Conservation (phyloP, 2,329 filamentous ascomycete genomes). For the Capronia epimyces region DNA sequence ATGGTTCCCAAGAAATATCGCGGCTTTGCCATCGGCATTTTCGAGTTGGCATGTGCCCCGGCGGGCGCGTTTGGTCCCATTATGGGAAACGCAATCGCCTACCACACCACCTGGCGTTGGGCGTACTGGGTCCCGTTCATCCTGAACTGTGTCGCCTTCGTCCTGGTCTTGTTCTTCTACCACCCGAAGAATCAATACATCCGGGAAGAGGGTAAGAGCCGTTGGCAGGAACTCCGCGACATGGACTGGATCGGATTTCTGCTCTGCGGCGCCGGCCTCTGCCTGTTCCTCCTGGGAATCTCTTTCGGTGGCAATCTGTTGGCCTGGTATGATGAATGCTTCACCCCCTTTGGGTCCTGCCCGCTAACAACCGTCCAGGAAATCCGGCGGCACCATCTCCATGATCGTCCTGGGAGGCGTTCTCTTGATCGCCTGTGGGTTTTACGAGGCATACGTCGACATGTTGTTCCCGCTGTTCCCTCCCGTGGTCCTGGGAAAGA, state of each 20-base stretch:
- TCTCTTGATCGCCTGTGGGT: too few species aligned
- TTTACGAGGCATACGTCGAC: too few species aligned
- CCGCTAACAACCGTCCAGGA: too few species aligned
- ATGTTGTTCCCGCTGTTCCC: too few species aligned
- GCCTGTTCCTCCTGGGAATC: not conserved
- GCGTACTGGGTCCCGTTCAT: not conserved
- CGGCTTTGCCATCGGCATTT: too few species aligned
- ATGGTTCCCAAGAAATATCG: too few species aligned
- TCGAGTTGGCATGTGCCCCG: conserved; percentile 6
- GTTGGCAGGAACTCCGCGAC: not conserved
- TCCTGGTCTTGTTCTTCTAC: conserved; percentile 3
- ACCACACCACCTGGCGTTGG: not conserved
- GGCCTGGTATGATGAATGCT: too few species aligned
- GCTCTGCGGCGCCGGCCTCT: not conserved
- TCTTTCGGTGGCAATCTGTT: conserved; percentile 3
- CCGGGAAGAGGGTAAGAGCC: not conserved
- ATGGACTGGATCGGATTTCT: not conserved
- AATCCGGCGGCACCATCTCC: too few species aligned
- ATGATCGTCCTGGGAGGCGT: too few species aligned
- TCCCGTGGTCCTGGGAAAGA: too few species aligned
- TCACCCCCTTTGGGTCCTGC: too few species aligned
- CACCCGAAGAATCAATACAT: conserved; percentile 4
- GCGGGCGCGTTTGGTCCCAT: not conserved
- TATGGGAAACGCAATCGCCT: not conserved
- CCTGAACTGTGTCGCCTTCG: not conserved